These are phyloP conservation scores for Aeminium ludgeri DNA, from an alignment of 495 filamentous ascomycete species.

Conservation along the genomic window DNA sequence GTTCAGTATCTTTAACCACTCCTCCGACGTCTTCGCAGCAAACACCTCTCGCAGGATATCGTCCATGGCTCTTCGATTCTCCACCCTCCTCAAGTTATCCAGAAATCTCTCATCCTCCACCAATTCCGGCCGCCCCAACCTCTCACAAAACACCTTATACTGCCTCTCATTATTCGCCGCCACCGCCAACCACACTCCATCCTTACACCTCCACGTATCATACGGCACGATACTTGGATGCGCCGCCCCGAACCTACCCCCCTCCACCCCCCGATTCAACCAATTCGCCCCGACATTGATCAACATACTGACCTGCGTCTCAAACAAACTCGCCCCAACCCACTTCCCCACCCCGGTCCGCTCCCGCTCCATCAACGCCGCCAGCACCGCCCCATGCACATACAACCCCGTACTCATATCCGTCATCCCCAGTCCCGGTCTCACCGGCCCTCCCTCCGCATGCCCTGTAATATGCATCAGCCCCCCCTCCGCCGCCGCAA, in stretches of 20 bases:
- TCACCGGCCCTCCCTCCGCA: constrained; percentile 19
- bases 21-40: constrained; percentile 19
- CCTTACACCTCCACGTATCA: constrained; percentile 21
- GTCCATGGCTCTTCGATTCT: constrained; percentile 21
- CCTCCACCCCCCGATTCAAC: constrained; percentile 22
- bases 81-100: constrained; percentile 21
- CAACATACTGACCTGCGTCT: constrained; percentile 21
- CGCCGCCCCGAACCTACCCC: constrained; percentile 21
- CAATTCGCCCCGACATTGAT: constrained; percentile 22
- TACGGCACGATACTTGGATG: constrained; percentile 25
- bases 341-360: constrained; percentile 21
- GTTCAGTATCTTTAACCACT: constrained; percentile 22
- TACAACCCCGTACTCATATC: constrained; percentile 25
- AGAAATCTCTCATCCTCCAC: constrained; percentile 18
- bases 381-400: constrained; percentile 21
- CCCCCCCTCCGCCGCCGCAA: constrained; percentile 21
- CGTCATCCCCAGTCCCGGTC: constrained; percentile 23
- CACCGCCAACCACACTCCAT: constrained; percentile 21
- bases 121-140: constrained; percentile 16
- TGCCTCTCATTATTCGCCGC: constrained; percentile 26
- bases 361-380: constrained; percentile 18
- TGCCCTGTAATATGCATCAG: constrained; percentile 26
- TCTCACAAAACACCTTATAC: constrained; percentile 19
- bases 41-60: constrained; percentile 20
- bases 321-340: constrained; percentile 21